Evolutionary conservation across 2,329 filamentous ascomycete species (phyloP).

Genomic region (Trichoderma brevicompactum): DNA sequence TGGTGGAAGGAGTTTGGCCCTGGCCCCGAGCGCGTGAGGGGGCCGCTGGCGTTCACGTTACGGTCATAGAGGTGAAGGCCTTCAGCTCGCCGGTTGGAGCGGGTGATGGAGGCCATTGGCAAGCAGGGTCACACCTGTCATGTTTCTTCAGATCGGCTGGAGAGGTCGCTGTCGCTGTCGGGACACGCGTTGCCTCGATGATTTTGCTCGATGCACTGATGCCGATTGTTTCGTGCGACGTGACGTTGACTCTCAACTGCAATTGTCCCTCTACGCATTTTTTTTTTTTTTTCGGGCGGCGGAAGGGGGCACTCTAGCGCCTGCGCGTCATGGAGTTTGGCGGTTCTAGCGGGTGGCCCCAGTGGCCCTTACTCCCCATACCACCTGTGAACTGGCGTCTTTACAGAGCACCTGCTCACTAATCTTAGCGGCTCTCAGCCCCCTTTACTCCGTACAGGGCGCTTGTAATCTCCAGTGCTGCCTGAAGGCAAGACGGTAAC

Average conservation of each 20-base stretch:
- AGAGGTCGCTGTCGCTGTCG: conserved; percentile 28
- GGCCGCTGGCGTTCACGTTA: conserved; percentile 36
- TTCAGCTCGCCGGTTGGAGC: conserved; percentile 56
- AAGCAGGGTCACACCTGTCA: conserved; percentile 44
- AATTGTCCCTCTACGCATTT: conserved; percentile 17
- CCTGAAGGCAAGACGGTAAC: not conserved
- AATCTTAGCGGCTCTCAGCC: conserved; percentile 3
- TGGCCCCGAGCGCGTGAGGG: conserved; percentile 35
- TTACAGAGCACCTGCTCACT: conserved; percentile 12
- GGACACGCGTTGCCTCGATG: conserved; percentile 31
- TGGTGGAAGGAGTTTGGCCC: conserved; percentile 30
- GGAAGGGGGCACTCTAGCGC: conserved; percentile 27
- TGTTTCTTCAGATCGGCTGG: conserved; percentile 38
- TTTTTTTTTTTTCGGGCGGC: conserved; percentile 20
- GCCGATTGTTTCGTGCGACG: conserved; percentile 29
- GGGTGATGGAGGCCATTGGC: conserved; percentile 58
- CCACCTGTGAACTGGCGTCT: not conserved
- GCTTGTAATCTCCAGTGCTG: not conserved
- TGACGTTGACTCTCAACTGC: conserved; percentile 22
- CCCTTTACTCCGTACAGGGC: conserved; percentile 8
- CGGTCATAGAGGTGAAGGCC: conserved; percentile 46
- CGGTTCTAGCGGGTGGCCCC: conserved; percentile 20
- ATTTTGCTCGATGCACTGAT: conserved; percentile 25
- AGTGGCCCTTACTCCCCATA: conserved; percentile 13
- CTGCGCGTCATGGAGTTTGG: conserved; percentile 25